Base-by-base conservation (phyloP, 305 asterid species). In the Ajuga reptans region DNA sequence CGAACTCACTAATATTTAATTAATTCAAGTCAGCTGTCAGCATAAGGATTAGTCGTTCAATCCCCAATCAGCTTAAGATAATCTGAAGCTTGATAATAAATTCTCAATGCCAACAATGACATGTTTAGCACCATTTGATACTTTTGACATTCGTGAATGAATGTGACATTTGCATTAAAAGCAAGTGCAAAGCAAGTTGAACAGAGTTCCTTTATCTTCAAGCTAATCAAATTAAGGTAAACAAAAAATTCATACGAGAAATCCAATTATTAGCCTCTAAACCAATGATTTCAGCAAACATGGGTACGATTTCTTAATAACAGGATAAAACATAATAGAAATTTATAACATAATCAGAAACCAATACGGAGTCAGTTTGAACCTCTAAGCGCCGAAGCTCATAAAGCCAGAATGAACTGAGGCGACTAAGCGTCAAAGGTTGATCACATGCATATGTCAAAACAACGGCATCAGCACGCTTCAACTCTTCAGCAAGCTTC, bases 391-490 rank as follows among this genome's bases (percentile, higher is more conserved):
- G 80, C 14, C 96, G 96, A 68, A 93, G 88, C 80, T 89, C 97
- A n/a, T 78, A 84, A 81, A 93, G 94, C 99, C 99, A 93, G 85
- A 87, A 90, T 27, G 96, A 79, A 72, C 83, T 81, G 72, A 93
- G 85, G 68, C 97, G 97, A 85, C 84, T 86, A 49, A 93, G 84
- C 5, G 96, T 83, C 59, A 86, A 69, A 64, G 89, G 95, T 79
- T 91, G 97, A 81, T 91, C 99, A 78, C 96, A 93, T 73, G 99
- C 97, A 81, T 91, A 89, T 18, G 99, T 89, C 84, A 93, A 36
- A 68, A 93, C 95, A 5, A 91, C 96, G 42, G 90, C 90, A 85
- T 93, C 97, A 11, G 96, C 96, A 57, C 96, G 91, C 89, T 89
- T 93, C 87, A 93, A 58, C 80, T 91, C 99, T 78, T 93, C 99